Percentiles rank a stretch among this genome's conserved stretches.
Evolutionary conservation across 2,329 filamentous ascomycete species (phyloP).

Genomic region (Xylaria sp.): DNA sequence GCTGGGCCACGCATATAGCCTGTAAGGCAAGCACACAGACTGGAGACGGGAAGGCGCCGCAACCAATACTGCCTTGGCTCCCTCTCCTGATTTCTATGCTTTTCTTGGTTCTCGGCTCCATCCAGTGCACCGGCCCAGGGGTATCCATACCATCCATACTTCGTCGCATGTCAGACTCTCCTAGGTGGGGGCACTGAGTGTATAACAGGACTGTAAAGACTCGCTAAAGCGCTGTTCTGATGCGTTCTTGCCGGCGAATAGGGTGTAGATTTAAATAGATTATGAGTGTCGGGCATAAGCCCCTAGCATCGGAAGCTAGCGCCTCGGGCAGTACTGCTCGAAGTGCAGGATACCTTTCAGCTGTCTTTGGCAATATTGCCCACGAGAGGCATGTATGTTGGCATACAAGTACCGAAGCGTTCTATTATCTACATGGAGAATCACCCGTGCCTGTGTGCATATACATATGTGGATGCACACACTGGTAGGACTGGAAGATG

Average conservation of each 20-base stretch:
- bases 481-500: too few relatives aligned
- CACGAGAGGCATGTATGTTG: background rate
- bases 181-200: background rate
- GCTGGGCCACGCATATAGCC: slow-evolving; percentile 1
- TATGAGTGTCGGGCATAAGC: too few relatives aligned
- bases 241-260: too few relatives aligned
- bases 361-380: background rate
- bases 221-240: too few relatives aligned
- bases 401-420: background rate
- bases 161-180: background rate
- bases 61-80: background rate
- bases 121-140: background rate
- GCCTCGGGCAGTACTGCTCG: too few relatives aligned
- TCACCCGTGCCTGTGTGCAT: too few relatives aligned
- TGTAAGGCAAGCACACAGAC: background rate
- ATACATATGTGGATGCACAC: too few relatives aligned
- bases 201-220: background rate
- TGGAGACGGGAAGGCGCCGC: background rate
- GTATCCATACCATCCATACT: background rate
- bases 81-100: background rate
- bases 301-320: too few relatives aligned
- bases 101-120: slow-evolving; percentile 7
- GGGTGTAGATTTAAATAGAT: too few relatives aligned
- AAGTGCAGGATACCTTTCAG: too few relatives aligned
- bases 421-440: background rate